These are phyloP conservation scores for Psilocybe tampanensis DNA, from an alignment of 768 basidiomycete species.

Conservation along the genomic window DNA sequence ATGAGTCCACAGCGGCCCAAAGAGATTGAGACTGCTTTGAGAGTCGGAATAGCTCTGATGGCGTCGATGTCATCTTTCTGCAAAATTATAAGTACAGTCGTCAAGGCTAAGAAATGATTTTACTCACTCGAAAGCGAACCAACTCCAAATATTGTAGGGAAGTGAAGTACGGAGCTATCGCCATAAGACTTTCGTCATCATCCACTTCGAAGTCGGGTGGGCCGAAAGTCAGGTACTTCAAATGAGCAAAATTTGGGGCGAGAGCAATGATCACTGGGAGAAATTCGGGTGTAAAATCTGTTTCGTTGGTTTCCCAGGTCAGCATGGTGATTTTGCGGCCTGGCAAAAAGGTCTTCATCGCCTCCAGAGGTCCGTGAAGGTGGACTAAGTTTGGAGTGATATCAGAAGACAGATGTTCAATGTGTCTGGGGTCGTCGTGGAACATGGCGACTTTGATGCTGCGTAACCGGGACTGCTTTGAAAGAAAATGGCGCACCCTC, in stretches of 20 bases:
- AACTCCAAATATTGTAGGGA: conserved; percentile 4
- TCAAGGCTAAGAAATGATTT: background rate
- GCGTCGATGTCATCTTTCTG: background rate
- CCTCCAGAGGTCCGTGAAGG: background rate
- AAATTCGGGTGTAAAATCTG: background rate
- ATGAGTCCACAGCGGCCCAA: background rate
- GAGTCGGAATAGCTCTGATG: background rate
- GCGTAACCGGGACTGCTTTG: background rate
- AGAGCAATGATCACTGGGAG: background rate
- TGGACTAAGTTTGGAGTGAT: background rate
- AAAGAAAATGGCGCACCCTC: background rate
- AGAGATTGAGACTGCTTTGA: background rate
- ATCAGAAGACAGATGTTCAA: background rate
- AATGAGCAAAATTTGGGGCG: background rate
- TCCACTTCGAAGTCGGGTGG: background rate
- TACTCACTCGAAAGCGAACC: background rate
- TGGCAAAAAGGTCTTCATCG: background rate
- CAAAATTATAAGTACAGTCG: background rate
- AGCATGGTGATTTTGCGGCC: background rate
- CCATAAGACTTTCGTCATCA: background rate
- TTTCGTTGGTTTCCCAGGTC: background rate
- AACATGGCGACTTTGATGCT: background rate
- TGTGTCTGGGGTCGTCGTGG: background rate
- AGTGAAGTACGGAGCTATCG: background rate
- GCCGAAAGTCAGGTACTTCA: conserved; percentile 7